Conservation (phyloP, 139 green algal genomes). For the Trebouxia sp. region DNA sequence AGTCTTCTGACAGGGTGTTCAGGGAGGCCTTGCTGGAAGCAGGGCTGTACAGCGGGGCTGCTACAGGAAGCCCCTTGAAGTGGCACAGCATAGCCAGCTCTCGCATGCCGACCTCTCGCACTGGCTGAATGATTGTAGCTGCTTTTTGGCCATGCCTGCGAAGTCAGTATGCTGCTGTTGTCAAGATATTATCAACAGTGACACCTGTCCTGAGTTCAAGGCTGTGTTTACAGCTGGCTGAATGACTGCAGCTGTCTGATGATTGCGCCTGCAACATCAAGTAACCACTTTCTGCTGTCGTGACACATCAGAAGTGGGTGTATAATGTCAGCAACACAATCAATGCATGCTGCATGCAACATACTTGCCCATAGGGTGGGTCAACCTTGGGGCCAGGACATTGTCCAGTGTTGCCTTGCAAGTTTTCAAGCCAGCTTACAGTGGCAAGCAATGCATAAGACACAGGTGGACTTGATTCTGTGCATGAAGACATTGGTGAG, state of each 20-base stretch:
- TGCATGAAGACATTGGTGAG: too few relatives aligned
- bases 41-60: conserved; percentile 23
- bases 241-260: background rate
- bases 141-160: conserved; percentile 21
- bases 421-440: too few relatives aligned
- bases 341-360: too few relatives aligned
- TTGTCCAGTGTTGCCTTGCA: too few relatives aligned
- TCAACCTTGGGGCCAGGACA: too few relatives aligned
- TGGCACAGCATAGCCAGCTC: conserved; percentile 39
- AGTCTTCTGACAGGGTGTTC: conserved; percentile 56
- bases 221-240: background rate
- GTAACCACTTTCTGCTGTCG: too few relatives aligned
- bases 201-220: background rate
- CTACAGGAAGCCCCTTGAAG: conserved; percentile 34
- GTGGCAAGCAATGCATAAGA: too few relatives aligned
- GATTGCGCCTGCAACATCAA: too few relatives aligned
- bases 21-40: conserved; percentile 38
- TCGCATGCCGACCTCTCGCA: conserved; percentile 21
- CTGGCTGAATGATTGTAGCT: conserved; percentile 11
- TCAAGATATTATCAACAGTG: background rate
- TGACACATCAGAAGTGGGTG: too few relatives aligned
- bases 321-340: too few relatives aligned
- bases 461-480: too few relatives aligned
- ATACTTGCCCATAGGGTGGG: too few relatives aligned
- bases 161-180: background rate